Conservation (phyloP, 768 basidiomycete genomes). For the Paxillus involutus region DNA sequence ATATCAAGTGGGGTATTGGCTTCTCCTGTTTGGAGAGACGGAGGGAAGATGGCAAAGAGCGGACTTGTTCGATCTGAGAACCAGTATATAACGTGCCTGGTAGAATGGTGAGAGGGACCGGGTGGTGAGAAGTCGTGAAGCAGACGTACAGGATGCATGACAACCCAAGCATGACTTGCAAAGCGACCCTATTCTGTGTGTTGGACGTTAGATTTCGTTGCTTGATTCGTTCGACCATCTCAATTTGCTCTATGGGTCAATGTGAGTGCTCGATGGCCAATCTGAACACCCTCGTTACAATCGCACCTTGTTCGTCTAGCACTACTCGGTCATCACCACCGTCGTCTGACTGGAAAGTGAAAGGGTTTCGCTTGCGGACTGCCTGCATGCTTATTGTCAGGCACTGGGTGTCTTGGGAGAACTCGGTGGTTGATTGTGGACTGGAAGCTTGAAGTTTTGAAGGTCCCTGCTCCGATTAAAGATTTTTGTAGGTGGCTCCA, state of each 20-base stretch:
- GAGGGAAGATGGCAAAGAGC: constrained; percentile 44
- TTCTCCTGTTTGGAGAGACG: constrained; percentile 7
- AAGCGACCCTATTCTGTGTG: constrained; percentile 36
- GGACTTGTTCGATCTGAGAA: constrained; percentile 47
- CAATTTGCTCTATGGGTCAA: constrained; percentile 54
- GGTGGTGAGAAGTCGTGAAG: background rate
- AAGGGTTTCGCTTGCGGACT: constrained; percentile 48
- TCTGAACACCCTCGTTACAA: background rate
- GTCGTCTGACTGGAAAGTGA: constrained; percentile 36
- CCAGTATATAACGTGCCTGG: constrained; percentile 51
- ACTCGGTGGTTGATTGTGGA: background rate
- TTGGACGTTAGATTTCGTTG: constrained; percentile 43
- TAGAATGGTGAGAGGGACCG: constrained; percentile 8
- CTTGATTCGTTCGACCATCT: constrained; percentile 50
- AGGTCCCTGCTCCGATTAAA: background rate
- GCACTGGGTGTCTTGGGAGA: background rate
- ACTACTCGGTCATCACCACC: constrained; percentile 31
- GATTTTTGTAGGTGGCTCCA: constrained; percentile 9
- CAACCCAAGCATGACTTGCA: constrained; percentile 43
- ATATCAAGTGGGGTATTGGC: constrained; percentile 40
- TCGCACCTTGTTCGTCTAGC: constrained; percentile 55
- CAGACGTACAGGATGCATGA: constrained; percentile 47
- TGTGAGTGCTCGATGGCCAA: background rate
- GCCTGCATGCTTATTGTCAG: constrained; percentile 18
- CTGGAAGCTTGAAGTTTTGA: background rate